phyloP scores from a whole-genome alignment of 1,139 yeast species.

The Geotrichum cucujoidarum region DNA sequence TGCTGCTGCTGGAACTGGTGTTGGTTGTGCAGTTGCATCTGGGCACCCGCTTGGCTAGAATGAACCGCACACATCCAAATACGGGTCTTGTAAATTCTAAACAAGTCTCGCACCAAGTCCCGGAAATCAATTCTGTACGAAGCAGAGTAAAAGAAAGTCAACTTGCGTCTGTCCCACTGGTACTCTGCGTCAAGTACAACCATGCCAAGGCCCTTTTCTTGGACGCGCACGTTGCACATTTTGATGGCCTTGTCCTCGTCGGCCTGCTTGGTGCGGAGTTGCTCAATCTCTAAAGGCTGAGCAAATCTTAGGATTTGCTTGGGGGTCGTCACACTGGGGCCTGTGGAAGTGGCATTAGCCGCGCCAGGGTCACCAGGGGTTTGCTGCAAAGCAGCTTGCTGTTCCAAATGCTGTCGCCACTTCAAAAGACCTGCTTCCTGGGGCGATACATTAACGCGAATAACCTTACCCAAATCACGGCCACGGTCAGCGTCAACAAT shows the following conservation, averaged over 20 bases:
- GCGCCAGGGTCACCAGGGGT: constrained; percentile 27
- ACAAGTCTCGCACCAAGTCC: constrained; percentile 83
- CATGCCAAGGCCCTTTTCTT: constrained; percentile 45
- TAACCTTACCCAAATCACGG: constrained; percentile 77
- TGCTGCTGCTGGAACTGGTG: not conserved
- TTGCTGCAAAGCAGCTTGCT: constrained; percentile 54
- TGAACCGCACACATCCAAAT: constrained; percentile 92
- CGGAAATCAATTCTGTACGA: constrained; percentile 86
- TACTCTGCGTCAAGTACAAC: constrained; percentile 73
- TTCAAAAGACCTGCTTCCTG: constrained; percentile 81
- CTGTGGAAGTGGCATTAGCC: constrained; percentile 14
- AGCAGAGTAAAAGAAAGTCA: constrained; percentile 84
- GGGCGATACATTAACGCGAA: constrained; percentile 58
- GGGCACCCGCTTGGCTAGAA: constrained; percentile 13
- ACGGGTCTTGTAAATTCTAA: constrained; percentile 89
- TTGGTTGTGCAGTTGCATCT: constrained; percentile 2
- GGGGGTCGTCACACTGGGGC: constrained; percentile 39
- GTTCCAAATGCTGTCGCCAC: constrained; percentile 72
- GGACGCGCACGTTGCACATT: constrained; percentile 54
- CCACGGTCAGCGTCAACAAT: constrained; percentile 98
- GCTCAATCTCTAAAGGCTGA: constrained; percentile 54
- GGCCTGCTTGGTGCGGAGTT: constrained; percentile 52
- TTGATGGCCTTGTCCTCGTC: constrained; percentile 74
- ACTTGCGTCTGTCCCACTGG: constrained; percentile 90
- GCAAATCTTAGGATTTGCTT: constrained; percentile 75